These are phyloP conservation scores for Trichoderma brevicompactum DNA, from an alignment of 2,329 filamentous ascomycete species.

Conservation along the genomic window DNA sequence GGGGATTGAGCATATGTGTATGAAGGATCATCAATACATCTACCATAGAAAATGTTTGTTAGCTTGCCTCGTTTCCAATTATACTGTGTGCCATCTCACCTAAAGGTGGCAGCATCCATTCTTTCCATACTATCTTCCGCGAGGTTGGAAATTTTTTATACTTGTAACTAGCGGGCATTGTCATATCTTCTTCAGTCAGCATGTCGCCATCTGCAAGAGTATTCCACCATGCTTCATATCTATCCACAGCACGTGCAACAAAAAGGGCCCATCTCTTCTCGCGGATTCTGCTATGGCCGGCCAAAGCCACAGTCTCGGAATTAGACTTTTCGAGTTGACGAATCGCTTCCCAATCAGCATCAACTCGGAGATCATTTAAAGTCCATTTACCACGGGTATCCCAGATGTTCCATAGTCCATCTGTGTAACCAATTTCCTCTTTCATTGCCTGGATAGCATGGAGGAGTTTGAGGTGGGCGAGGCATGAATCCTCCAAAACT, in stretches of 20 bases:
- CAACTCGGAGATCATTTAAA: slow-evolving; percentile 9
- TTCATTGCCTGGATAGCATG: slow-evolving; percentile 69
- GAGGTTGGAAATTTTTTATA: slow-evolving; percentile 43
- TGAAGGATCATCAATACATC: slow-evolving; percentile 84
- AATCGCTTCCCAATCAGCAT: slow-evolving; percentile 23
- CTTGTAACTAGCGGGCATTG: slow-evolving; percentile 27
- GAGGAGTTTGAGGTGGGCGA: slow-evolving; percentile 75
- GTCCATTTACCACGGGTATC: slow-evolving; percentile 48
- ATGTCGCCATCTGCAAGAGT: slow-evolving; percentile 37
- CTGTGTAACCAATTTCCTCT: slow-evolving; percentile 66
- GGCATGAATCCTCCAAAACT: slow-evolving; percentile 56
- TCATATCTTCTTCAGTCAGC: slow-evolving; percentile 47
- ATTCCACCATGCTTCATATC: slow-evolving; percentile 71
- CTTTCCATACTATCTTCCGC: slow-evolving; percentile 41
- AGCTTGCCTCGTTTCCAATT: not conserved
- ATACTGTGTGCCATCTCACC: slow-evolving; percentile 45
- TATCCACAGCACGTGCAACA: slow-evolving; percentile 67
- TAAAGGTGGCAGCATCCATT: slow-evolving; percentile 59
- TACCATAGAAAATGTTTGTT: slow-evolving; percentile 30
- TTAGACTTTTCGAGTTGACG: slow-evolving; percentile 34
- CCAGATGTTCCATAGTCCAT: slow-evolving; percentile 68
- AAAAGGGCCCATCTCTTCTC: slow-evolving; percentile 78
- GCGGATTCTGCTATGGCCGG: slow-evolving; percentile 55
- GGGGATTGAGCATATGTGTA: slow-evolving; percentile 76
- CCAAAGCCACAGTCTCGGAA: slow-evolving; percentile 39